These are phyloP conservation scores for Coemansia sp. DNA, from an alignment of 192 early-diverging fungal species.

Conservation along the genomic window DNA sequence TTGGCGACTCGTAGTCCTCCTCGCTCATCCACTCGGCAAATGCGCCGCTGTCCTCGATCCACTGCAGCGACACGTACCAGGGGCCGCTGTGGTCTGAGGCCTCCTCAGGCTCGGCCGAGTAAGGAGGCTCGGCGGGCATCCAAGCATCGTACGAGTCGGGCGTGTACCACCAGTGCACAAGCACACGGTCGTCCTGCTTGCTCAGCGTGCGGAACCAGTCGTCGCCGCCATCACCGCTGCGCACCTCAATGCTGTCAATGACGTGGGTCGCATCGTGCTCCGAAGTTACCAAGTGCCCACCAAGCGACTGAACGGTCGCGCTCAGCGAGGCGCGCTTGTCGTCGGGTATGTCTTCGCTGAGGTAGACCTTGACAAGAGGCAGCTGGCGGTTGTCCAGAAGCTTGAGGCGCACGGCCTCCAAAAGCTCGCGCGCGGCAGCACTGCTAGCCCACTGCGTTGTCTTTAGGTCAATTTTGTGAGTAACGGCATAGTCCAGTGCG, in stretches of 20 bases:
- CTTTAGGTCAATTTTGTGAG: constrained; percentile 16
- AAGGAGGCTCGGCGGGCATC: constrained; percentile 65
- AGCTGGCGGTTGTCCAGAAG: constrained; percentile 43
- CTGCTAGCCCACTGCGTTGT: constrained; percentile 14
- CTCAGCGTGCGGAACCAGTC: constrained; percentile 56
- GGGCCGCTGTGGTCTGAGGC: constrained; percentile 67
- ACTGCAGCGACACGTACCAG: constrained; percentile 71
- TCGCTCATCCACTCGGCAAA: constrained; percentile 88
- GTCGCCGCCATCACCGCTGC: constrained; percentile 10
- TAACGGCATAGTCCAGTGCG: constrained; percentile 28
- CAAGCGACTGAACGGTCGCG: constrained; percentile 14
- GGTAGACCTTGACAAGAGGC: constrained; percentile 27
- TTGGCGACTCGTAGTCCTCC: constrained; percentile 76
- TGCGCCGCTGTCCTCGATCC: constrained; percentile 73
- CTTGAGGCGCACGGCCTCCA: constrained; percentile 39
- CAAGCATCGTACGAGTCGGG: constrained; percentile 83
- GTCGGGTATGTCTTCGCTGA: constrained; percentile 21
- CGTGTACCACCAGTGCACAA: constrained; percentile 83
- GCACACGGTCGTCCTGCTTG: constrained; percentile 57
- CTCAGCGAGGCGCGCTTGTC: constrained; percentile 17
- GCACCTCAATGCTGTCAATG: constrained; percentile 19
- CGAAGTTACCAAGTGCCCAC: constrained; percentile 24
- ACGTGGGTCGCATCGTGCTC: constrained; percentile 37
- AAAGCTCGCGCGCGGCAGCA: constrained; percentile 11
- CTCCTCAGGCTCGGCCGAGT: constrained; percentile 62